Evolutionary conservation across 2,329 filamentous ascomycete species (phyloP).

Genomic region (Fusarium chlamydosporum): DNA sequence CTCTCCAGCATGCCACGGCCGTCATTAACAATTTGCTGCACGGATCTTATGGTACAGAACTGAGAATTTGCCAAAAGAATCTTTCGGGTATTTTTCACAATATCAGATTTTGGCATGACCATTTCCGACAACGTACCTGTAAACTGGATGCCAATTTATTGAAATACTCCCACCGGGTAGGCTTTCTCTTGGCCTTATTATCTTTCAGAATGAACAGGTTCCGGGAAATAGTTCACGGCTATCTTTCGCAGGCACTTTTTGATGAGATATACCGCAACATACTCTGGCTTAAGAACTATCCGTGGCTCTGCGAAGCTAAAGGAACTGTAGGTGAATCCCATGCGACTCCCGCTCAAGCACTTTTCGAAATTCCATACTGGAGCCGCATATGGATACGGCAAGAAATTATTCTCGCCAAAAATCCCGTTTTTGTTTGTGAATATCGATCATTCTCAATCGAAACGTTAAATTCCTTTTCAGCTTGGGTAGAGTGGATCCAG

Average conservation of each 20-base stretch:
- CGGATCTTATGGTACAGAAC: background rate
- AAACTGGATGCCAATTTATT: background rate
- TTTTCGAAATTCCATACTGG: conserved; percentile 8
- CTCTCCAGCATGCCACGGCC: background rate
- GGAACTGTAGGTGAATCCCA: background rate
- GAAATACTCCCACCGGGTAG: background rate
- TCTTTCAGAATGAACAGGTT: background rate
- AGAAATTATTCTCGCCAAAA: conserved; percentile 15
- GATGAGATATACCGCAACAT: background rate
- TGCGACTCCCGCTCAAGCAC: background rate
- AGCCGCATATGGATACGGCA: conserved; percentile 23
- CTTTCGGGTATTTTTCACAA: background rate
- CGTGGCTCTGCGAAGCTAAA: background rate
- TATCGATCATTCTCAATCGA: conserved; percentile 3
- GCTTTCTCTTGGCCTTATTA: background rate
- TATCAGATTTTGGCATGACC: background rate
- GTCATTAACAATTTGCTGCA: background rate
- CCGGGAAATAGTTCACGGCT: background rate
- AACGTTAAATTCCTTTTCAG: background rate
- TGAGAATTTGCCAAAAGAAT: background rate
- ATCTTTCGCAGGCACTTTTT: rapidly evolving
- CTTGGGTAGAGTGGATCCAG: conserved; percentile 5
- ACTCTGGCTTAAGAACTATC: background rate
- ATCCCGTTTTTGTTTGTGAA: conserved; percentile 18
- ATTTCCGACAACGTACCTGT: background rate